phyloP scores from a whole-genome alignment of 2,329 filamentous ascomycete genomes.

The Lachnellula suecica region DNA sequence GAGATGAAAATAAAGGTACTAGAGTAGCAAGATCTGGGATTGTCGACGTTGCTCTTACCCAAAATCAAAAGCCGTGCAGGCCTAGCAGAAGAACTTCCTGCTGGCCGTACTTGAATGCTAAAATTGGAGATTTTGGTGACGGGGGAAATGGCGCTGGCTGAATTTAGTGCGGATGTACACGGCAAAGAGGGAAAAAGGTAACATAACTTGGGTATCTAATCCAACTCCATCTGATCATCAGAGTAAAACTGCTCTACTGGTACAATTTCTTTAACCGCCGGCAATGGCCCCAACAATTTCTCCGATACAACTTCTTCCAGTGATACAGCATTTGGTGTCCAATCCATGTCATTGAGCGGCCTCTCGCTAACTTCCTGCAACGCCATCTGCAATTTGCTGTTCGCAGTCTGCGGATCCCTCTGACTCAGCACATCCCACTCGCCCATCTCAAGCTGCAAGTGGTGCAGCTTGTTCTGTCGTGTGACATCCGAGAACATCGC shows the following conservation, averaged over 20 bases:
- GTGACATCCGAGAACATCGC: conserved; percentile 27
- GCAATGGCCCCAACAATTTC: not conserved
- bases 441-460: conserved; percentile 22
- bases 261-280: not conserved
- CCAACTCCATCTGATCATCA: conserved; percentile 29
- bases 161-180: too few species aligned
- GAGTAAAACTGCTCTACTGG: conserved; percentile 4
- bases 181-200: too few species aligned
- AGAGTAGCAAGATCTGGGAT: too few species aligned
- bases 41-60: too few species aligned
- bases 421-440: conserved; percentile 24
- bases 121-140: too few species aligned
- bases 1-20: too few species aligned
- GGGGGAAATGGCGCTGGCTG: too few species aligned
- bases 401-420: conserved; percentile 18
- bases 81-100: too few species aligned
- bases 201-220: conserved; percentile 14
- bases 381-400: conserved; percentile 22
- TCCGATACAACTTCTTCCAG: conserved; percentile 24
- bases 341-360: conserved; percentile 34
- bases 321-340: conserved; percentile 31
- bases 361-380: conserved; percentile 29
- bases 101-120: too few species aligned
- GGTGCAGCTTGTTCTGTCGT: conserved; percentile 26
- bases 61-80: too few species aligned